A percentile compares a stretch with the other conserved stretches of the same genome.
These are phyloP conservation scores for Phaseolus coccineus DNA, from an alignment of 331 rosid genomes.

Conservation along the genomic window DNA sequence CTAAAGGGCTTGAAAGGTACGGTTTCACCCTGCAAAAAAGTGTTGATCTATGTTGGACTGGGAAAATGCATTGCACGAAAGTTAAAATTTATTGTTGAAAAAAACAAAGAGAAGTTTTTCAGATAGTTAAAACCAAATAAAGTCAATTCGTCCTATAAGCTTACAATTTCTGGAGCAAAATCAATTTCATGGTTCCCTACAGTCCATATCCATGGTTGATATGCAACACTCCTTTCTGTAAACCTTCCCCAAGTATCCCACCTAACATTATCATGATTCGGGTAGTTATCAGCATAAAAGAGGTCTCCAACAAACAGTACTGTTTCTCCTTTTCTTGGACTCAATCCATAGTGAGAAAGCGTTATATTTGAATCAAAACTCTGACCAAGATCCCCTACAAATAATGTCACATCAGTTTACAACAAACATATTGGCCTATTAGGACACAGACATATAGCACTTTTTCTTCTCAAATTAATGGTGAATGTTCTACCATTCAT, in stretches of 20 bases:
- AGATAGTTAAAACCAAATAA: slow-evolving; percentile 25
- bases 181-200: slow-evolving; percentile 59
- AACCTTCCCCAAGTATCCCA: slow-evolving; percentile 95
- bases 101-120: slow-evolving; percentile 30
- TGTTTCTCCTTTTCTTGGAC: slow-evolving; percentile 43
- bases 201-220: slow-evolving; percentile 77
- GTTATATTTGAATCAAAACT: slow-evolving; percentile 78
- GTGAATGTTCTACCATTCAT: not conserved
- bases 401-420: slow-evolving; percentile 19
- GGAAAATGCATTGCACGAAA: slow-evolving; percentile 3
- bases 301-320: slow-evolving; percentile 47
- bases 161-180: slow-evolving; percentile 54
- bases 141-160: slow-evolving; percentile 36
- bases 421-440: slow-evolving; percentile 20
- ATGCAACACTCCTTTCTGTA: slow-evolving; percentile 65
- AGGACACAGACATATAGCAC: too few species aligned
- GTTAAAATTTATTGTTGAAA: not conserved
- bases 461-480: too few species aligned
- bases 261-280: slow-evolving; percentile 64
- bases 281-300: slow-evolving; percentile 63
- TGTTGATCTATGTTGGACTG: slow-evolving; percentile 9
- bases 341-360: slow-evolving; percentile 64
- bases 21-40: slow-evolving; percentile 46
- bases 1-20: slow-evolving; percentile 49
- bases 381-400: slow-evolving; percentile 78